A percentile compares a stretch with the other conserved stretches of the same genome.
phyloP scores from a whole-genome alignment of 1,284 basidiomycete species.

The Apiotrichum veenhuisii region DNA sequence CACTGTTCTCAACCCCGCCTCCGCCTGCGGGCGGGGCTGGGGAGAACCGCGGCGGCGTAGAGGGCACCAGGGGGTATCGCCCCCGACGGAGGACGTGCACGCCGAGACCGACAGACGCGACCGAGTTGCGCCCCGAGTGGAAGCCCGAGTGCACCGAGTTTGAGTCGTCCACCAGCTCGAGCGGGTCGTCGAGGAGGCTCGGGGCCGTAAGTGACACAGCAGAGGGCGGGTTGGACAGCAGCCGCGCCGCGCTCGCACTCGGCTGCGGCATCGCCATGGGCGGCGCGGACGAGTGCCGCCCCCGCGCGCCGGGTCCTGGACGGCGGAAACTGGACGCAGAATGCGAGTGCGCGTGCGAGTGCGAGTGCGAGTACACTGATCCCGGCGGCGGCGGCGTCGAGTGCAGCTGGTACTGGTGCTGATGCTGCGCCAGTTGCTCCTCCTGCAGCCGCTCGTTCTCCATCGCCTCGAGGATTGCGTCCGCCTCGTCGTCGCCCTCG shows the following conservation, averaged over 20 bases:
- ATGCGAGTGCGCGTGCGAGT: not conserved
- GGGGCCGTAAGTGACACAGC: not conserved
- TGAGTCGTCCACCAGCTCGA: constrained; percentile 7
- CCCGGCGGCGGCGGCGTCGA: not conserved
- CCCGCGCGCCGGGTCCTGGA: not conserved
- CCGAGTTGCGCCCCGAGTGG: constrained; percentile 19
- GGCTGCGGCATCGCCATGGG: not conserved
- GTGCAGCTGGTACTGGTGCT: not conserved
- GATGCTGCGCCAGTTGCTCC: not conserved
- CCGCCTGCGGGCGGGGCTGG: not conserved
- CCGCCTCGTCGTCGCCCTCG: constrained; percentile 70
- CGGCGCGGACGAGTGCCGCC: not conserved
- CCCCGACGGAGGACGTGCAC: constrained; percentile 8
- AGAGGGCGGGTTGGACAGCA: not conserved
- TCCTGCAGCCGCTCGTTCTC: not conserved
- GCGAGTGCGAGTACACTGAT: not conserved
- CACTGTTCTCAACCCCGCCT: not conserved
- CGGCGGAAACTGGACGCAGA: not conserved
- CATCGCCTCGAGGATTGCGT: constrained; percentile 27
- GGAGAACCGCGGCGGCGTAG: constrained; percentile 2
- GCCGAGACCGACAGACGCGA: constrained; percentile 29
- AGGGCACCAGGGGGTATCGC: not conserved
- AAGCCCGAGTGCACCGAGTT: constrained; percentile 27
- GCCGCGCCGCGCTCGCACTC: not conserved
- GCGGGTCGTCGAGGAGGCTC: not conserved